Base-by-base conservation (phyloP, 768 basidiomycete species). In the Termitomyces sp. region DNA sequence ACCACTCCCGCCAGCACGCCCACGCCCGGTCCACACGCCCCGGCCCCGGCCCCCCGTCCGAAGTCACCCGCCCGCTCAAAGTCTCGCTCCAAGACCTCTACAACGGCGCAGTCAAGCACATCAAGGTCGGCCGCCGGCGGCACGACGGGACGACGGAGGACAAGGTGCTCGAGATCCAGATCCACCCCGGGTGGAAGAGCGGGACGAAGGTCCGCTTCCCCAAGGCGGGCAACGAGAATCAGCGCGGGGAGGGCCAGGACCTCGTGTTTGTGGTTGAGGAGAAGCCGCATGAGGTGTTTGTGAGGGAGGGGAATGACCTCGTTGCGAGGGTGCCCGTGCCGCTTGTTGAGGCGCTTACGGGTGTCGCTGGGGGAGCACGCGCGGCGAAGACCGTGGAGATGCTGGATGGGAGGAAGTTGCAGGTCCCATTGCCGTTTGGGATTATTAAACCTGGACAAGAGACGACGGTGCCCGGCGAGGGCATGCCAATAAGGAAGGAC, bases 201-300 rank as follows among this genome's bases (percentile, higher is more conserved):
- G 96, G 96, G 0, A 98, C 96, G 18, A 97, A 96, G 75, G 82
- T 98, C 58, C 86, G 92, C 42, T 98, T 95, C 73, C 84, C 91
- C 0, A 83, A 84, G 22, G 88, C 92, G 10, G 93, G 93, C 3
- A 95, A 98, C 71, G 93, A 95, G 65, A 79, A 81, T 52, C 68
- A 75, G 0, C 36, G 60, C 34, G 88, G 89, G 12, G 88, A 88
- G 46, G 70, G 89, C 14, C 93, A 95, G 67, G 93, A 95, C 69
- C 81, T 99, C n/a, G 95, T 95, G 33, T 98, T 99, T 68, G 85
- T 96, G 47, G 85, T 97, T n/a, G 95, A 97, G 71, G 94, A 98
- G 74, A 98, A 96, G 73, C 87, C 88, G 9, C 92, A 98, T 71
- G 71, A 80, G 0, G 70, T 78, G 18, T 97, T 92, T 72, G 81